Percentiles rank a stretch among this genome's conserved stretches.
Conservation (phyloP, 805 yeast genomes). For the Barnettozyma wickerhamii region DNA sequence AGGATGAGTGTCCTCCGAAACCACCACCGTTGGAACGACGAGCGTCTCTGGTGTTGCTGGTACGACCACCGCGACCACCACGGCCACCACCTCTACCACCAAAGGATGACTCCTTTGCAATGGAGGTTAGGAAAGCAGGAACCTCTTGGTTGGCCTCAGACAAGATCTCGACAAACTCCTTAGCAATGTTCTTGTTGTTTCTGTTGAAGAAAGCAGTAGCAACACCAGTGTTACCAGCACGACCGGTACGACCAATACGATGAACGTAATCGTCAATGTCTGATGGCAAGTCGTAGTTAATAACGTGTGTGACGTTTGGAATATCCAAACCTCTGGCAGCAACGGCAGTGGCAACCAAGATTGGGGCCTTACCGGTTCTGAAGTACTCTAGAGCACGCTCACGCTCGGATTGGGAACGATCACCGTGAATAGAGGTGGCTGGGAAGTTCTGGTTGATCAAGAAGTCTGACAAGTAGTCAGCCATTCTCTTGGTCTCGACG, state of each 20-base stretch:
- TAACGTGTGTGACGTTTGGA: conserved; percentile 97
- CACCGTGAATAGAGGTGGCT: conserved; percentile 99
- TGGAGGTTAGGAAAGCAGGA: conserved; percentile 79
- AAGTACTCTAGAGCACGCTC: conserved; percentile 95
- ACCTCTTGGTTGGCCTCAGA: conserved; percentile 97
- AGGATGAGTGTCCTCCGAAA: conserved; percentile 10
- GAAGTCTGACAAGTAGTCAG: conserved; percentile 91
- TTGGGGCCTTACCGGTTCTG: conserved; percentile 87
- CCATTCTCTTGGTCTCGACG: conserved; percentile 98
- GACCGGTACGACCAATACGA: conserved; percentile 99
- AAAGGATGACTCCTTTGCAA: conserved; percentile 69
- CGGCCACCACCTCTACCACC: conserved; percentile 49
- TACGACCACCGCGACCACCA: conserved; percentile 43
- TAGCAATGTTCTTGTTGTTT: conserved; percentile 83
- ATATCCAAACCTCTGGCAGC: conserved; percentile 99
- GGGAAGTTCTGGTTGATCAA: conserved; percentile 85
- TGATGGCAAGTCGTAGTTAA: conserved; percentile 91
- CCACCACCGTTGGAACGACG: conserved; percentile 36
- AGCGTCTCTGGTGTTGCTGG: conserved; percentile 45
- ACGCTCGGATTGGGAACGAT: conserved; percentile 96
- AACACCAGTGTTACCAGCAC: conserved; percentile 99
- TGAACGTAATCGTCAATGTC: conserved; percentile 99
- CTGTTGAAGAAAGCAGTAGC: conserved; percentile 99
- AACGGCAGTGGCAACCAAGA: conserved; percentile 98
- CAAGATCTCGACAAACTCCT: conserved; percentile 82